phyloP scores from a whole-genome alignment of 208 protist genomes.

The Trypanosomatidae sp. region DNA sequence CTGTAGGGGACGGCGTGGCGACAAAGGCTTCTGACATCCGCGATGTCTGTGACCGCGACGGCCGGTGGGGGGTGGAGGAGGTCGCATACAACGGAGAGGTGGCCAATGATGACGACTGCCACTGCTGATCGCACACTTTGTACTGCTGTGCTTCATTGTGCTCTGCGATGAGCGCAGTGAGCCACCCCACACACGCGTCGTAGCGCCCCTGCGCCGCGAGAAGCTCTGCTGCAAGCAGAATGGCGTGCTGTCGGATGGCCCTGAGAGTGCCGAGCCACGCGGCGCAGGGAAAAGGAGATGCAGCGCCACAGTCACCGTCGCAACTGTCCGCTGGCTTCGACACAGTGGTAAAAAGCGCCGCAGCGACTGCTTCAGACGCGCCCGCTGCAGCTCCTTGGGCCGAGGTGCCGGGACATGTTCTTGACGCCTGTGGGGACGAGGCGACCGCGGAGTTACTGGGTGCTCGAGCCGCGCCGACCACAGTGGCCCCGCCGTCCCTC shows the following conservation, averaged over 20 bases:
- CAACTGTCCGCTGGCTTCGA: background rate
- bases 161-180: slow-evolving; percentile 15
- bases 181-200: slow-evolving; percentile 14
- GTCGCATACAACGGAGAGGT: background rate
- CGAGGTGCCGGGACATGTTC: background rate
- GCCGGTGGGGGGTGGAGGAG: background rate
- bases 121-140: background rate
- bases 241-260: slow-evolving; percentile 22
- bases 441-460: background rate
- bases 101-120: no score
- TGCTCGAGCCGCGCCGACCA: background rate
- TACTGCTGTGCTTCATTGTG: slow-evolving; percentile 14
- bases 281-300: background rate
- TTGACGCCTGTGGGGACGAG: slow-evolving; percentile 2
- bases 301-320: background rate
- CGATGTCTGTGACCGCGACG: background rate
- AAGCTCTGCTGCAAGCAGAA: slow-evolving; percentile 17
- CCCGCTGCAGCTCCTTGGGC: background rate
- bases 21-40: background rate
- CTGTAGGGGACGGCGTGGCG: background rate
- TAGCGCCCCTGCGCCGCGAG: slow-evolving; percentile 29
- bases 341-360: background rate
- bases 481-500: background rate
- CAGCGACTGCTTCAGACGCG: slow-evolving; percentile 5
- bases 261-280: slow-evolving; percentile 9